Percentiles rank a stretch among this genome's conserved stretches.
Evolutionary conservation across 805 yeast genomes (phyloP).

Genomic region (Myxozyma geophila): DNA sequence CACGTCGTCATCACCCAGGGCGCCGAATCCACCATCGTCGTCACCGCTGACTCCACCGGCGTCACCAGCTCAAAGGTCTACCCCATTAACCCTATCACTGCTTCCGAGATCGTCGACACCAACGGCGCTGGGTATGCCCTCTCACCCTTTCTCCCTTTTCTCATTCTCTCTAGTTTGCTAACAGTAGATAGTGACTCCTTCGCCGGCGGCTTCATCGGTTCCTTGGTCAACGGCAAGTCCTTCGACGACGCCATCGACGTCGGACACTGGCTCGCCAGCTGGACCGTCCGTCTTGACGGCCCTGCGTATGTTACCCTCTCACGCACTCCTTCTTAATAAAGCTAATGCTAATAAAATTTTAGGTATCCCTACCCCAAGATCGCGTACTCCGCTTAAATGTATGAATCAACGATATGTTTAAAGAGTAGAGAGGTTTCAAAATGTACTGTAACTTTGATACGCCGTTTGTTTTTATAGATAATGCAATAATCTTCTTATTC

Average conservation of each 20-base stretch:
- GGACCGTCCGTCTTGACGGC: conserved; percentile 91
- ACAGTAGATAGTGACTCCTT: conserved; percentile 72
- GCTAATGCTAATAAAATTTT: not conserved
- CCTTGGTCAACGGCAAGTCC: conserved; percentile 73
- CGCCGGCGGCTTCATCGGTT: conserved; percentile 94
- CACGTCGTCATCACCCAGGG: conserved; percentile 96
- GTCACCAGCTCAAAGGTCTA: conserved; percentile 55
- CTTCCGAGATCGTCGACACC: conserved; percentile 78
- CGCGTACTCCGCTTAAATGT: conserved; percentile 20
- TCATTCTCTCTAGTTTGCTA: too few species aligned
- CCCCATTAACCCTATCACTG: conserved; percentile 73
- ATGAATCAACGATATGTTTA: not conserved
- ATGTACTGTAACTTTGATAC: too few species aligned
- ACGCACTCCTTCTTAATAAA: not conserved
- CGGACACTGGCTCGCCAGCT: conserved; percentile 96
- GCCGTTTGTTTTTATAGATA: not conserved
- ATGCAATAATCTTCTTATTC: not conserved
- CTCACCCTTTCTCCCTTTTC: not conserved
- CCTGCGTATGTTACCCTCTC: conserved; percentile 85
- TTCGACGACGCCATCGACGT: conserved; percentile 66
- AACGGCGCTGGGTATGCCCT: conserved; percentile 77
- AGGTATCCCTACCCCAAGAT: conserved; percentile 37
- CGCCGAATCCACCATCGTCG: conserved; percentile 80
- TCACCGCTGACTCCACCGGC: conserved; percentile 47
- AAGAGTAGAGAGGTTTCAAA: too few species aligned